Percentiles rank a stretch among this genome's conserved stretches.
These are phyloP conservation scores for Sabuloglossum arenarium DNA, from an alignment of 495 filamentous ascomycete species.

Conservation along the genomic window DNA sequence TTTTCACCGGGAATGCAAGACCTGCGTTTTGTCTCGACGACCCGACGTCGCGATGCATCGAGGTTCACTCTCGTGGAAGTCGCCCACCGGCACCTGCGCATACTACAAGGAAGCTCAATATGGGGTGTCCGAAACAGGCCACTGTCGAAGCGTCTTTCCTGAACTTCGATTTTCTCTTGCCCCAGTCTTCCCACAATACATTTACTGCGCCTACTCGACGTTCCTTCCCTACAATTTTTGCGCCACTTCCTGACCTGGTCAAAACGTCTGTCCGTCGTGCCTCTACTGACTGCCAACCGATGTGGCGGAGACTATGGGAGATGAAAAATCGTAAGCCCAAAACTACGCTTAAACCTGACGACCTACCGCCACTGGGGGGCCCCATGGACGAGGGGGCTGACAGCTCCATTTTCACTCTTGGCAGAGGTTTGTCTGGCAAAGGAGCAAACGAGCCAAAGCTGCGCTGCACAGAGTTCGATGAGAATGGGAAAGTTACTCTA, in stretches of 20 bases:
- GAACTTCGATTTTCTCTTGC: background rate
- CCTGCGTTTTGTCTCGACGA: constrained; percentile 4
- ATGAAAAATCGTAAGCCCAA: constrained; percentile 16
- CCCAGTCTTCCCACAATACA: background rate
- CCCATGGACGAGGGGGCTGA: constrained; percentile 26
- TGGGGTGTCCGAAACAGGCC: background rate
- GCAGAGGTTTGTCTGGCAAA: constrained; percentile 43
- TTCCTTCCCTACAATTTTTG: no score
- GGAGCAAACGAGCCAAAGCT: constrained; percentile 61
- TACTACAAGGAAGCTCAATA: background rate
- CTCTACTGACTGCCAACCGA: constrained; percentile 8
- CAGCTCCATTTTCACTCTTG: constrained; percentile 32
- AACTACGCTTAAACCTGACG: constrained; percentile 4
- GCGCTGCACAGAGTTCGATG: constrained; percentile 87
- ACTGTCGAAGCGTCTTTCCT: background rate
- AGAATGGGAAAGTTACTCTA: constrained; percentile 81
- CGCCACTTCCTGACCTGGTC: background rate
- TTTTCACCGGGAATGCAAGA: constrained; percentile 24
- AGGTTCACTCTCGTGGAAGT: background rate
- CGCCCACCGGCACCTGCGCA: background rate
- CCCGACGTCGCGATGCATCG: background rate
- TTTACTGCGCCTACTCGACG: background rate
- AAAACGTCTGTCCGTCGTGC: background rate
- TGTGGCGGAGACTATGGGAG: constrained; percentile 36
- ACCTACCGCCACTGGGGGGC: constrained; percentile 20